phyloP scores from a whole-genome alignment of 257 asterid species.

The Nicotiana undulata region DNA sequence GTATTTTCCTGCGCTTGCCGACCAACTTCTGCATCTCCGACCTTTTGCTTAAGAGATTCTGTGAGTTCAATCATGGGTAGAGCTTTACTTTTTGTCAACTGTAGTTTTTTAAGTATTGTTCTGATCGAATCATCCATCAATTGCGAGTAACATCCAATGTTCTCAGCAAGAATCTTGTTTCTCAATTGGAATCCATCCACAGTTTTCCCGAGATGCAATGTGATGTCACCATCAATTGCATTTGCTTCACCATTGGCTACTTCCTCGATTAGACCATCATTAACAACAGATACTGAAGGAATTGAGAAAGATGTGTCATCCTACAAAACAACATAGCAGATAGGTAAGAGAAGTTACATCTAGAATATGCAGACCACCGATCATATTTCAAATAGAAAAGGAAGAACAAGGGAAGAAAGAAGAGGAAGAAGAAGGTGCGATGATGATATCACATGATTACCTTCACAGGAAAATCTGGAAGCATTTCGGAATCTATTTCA shows the following conservation, averaged over 20 bases:
- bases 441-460: constrained; percentile 28
- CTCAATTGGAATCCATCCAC: constrained; percentile 54
- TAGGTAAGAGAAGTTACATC: background rate
- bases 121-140: constrained; percentile 48
- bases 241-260: constrained; percentile 33
- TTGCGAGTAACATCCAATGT: constrained; percentile 38
- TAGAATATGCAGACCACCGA: background rate
- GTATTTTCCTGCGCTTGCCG: constrained; percentile 41
- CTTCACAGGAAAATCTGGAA: constrained; percentile 42
- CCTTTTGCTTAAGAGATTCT: constrained; percentile 44
- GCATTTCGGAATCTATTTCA: constrained; percentile 43
- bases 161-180: constrained; percentile 56
- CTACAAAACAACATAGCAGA: constrained; percentile 34
- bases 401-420: constrained; percentile 5
- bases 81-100: constrained; percentile 33
- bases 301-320: constrained; percentile 41
- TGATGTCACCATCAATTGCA: constrained; percentile 43
- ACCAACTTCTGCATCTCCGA: constrained; percentile 41
- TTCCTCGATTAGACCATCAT: constrained; percentile 31
- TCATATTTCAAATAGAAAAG: background rate
- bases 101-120: constrained; percentile 39
- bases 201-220: constrained; percentile 41
- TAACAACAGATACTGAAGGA: constrained; percentile 27
- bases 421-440: constrained; percentile 10
- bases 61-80: constrained; percentile 26